Evolutionary conservation across 139 green algal species (phyloP), one percentile per base, ranked within the genome.

Genomic region (Spirogloea muscicola): DNA sequence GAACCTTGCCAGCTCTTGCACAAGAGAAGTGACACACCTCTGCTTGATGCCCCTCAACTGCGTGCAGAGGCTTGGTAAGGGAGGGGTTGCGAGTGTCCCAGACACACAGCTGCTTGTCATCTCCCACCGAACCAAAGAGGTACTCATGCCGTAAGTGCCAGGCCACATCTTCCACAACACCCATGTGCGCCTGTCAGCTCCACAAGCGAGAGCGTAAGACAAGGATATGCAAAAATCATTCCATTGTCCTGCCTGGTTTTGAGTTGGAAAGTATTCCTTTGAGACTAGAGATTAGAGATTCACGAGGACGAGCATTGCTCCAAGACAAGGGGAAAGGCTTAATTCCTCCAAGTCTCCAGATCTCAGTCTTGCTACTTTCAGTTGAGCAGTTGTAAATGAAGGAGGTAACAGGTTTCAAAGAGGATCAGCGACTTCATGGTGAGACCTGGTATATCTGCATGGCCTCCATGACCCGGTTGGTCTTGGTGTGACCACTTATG

Each of bases 91-190:
- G 84, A 39, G 89, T 90, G 81, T 99, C 95, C 95, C 95, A 99
- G 9, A 99, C 67, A 41, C 97, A 89, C 25, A 97, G 84, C 79
- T 93, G 84, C 75, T 95, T 91, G 84, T 99, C 94, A 67, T 99
- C 94, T 10, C 94, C 92, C 31, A 97, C 92, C 6, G 86, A 94
- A 21, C 93, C 94, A 84, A 99, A 99, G 38, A 99, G 84, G 80
- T 94, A 80, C 18, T 81, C 70, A 58, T 97, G 90, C 49, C 90
- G 84, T 41, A 76, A 88, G 84, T 99, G 94, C 94, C 94, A 99
- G 1, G 94, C 93, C 65, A 98, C 94, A 76, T 99, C 94, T 86
- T 96, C 84, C 59, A 89, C 69, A 13, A 86, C 80, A n/a, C 60
- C 58, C 3, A n/a, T n/a, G n/a, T n/a, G n/a, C n/a, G n/a, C n/a